Evolutionary conservation across 495 filamentous ascomycete genomes (phyloP), one percentile per base, ranked within the genome.

Genomic region (Sordaria brevicollis): DNA sequence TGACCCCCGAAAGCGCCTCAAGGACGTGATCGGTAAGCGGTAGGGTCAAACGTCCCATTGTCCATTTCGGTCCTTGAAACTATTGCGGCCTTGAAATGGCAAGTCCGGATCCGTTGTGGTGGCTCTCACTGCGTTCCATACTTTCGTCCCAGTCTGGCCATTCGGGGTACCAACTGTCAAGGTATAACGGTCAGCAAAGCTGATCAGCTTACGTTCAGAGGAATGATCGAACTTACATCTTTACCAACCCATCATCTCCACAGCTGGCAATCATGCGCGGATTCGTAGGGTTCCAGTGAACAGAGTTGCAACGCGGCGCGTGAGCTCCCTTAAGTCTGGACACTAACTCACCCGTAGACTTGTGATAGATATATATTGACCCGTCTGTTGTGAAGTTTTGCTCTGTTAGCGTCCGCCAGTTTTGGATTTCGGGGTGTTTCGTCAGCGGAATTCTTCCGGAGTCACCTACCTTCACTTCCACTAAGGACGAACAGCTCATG

Each of bases 211-310:
- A 8, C 21, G 25, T 62, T 31, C 5, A 31, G 11, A 41, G 25
- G 33, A 37, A 31, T 7, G 19, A 10, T 7, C 39, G 37, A 38
- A 74, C 89, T 79, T 85, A 97, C 94, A 99, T 96, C 78, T 91
- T 89, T 68, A 98, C 89, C 75, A 87, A 88, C 49, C 82, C 81
- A 75, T 99, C 95, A 77, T 99, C 95, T 4, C 95, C 94, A 70
- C 92, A 93, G 11, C 93, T 92, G 8, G 93, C 95, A 79, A 97
- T 96, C 85, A 97, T 90, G 71, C 86, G 86, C 4, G 93, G 89
- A 77, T 97, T 85, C 3, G 81, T 82, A 1, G 94, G 93, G 73
- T 94, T 96, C 95, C 95, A 99, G 7, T 91, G 86, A 37, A 96
- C 91, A n/a, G 92, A 86, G 79, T 97, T 99, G 68, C 96, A 94